Evolutionary conservation across 495 filamentous ascomycete species (phyloP).

Genomic region (Penicillium longicatenatum): DNA sequence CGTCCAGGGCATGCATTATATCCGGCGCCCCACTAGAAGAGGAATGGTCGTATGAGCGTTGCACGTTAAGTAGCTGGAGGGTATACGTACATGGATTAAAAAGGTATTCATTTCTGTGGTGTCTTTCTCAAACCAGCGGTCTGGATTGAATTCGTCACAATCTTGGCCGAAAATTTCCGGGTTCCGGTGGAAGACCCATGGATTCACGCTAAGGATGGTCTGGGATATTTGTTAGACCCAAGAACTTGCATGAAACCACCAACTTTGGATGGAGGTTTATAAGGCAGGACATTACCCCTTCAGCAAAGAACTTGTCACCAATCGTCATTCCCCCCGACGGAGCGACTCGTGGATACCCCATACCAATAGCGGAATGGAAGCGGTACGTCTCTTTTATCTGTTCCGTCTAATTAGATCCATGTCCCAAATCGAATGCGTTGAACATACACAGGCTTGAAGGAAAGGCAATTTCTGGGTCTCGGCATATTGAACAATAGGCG

Average conservation of each 20-base stretch:
- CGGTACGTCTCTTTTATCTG: conserved; percentile 57
- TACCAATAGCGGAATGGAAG: conserved; percentile 34
- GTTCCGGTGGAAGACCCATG: conserved; percentile 46
- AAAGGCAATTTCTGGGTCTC: conserved; percentile 35
- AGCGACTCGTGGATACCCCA: conserved; percentile 30
- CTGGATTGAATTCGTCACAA: conserved; percentile 45
- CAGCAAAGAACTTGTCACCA: conserved; percentile 35
- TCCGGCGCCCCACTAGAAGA: conserved; percentile 40
- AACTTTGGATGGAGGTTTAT: no score
- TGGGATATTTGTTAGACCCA: conserved; percentile 13
- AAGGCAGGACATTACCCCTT: conserved; percentile 29
- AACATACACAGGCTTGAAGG: conserved; percentile 40
- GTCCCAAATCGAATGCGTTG: no score
- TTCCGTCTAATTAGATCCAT: background rate
- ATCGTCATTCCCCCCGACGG: conserved; percentile 32
- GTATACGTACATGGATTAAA: conserved; percentile 30
- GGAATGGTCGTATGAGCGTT: background rate
- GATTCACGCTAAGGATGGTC: conserved; percentile 46
- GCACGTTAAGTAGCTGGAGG: no score
- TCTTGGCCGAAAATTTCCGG: conserved; percentile 45
- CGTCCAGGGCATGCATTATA: conserved; percentile 47
- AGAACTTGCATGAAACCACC: background rate
- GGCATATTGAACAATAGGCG: conserved; percentile 24
- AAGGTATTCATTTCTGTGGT: conserved; percentile 34
- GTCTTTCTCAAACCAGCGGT: conserved; percentile 44